phyloP scores from a whole-genome alignment of 2,329 filamentous ascomycete genomes.

The Alternaria incomplexa region DNA sequence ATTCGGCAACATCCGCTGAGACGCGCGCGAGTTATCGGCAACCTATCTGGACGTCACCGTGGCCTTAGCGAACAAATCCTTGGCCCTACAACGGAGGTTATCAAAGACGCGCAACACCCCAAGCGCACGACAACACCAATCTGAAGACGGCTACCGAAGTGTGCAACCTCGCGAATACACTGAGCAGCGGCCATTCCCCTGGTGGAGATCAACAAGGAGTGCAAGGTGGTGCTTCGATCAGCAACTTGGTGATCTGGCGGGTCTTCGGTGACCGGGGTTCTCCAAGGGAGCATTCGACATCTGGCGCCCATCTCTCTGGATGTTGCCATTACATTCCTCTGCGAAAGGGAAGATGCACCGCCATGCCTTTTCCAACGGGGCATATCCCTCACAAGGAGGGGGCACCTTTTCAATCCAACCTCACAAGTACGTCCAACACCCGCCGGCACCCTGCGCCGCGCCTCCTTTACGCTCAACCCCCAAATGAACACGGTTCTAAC shows the following conservation, averaged over 20 bases:
- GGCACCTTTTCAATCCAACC: constrained; percentile 84
- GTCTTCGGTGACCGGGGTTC: constrained; percentile 44
- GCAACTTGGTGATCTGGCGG: constrained; percentile 38
- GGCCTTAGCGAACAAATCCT: constrained; percentile 43
- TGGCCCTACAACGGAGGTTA: constrained; percentile 25
- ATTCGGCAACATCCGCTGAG: constrained; percentile 25
- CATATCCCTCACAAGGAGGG: constrained; percentile 71
- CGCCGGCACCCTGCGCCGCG: constrained; percentile 22
- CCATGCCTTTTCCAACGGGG: constrained; percentile 85
- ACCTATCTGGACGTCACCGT: constrained; percentile 36
- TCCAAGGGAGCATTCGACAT: constrained; percentile 43
- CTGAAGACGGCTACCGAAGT: constrained; percentile 7
- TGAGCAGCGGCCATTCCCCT: constrained; percentile 21
- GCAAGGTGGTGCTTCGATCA: constrained; percentile 19
- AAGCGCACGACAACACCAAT: constrained; percentile 12
- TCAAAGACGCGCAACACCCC: constrained; percentile 29
- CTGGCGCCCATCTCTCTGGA: constrained; percentile 47
- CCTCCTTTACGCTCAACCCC: constrained; percentile 23
- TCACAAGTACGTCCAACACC: constrained; percentile 70
- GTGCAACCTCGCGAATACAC: constrained; percentile 9
- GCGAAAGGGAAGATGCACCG: constrained; percentile 77
- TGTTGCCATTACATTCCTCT: constrained; percentile 67
- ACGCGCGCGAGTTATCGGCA: constrained; percentile 31
- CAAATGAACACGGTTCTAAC: constrained; percentile 38
- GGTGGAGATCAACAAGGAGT: constrained; percentile 5